Evolutionary conservation across 2,329 filamentous ascomycete genomes (phyloP), one percentile per base, ranked within the genome.

Genomic region (Sphaceloma murrayae): DNA sequence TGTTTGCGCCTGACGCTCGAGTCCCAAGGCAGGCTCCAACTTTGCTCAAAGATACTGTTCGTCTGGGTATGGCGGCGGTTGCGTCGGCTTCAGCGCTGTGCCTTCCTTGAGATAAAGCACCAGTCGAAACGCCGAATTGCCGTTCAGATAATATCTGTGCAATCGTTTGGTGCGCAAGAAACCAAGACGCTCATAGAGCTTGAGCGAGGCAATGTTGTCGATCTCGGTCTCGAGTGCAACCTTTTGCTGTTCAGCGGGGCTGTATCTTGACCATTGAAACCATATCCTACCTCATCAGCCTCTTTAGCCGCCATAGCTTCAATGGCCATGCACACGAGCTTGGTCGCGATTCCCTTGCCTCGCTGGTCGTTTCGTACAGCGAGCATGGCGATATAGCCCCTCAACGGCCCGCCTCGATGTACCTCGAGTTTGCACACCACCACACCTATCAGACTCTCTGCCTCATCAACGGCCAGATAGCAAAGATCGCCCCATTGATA

Each of bases 401-500:
- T 78, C 51, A 87, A 72, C 1, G 87, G 88, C 51, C 89, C 87
- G 4, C 82, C 84, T 16, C 85, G 77, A 65, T 98, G 91, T 17
- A 78, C 75, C 62, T 98, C 91, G 48, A 98, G 77, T 63, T 98
- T 98, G 64, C 83, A 94, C 48, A 98, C 80, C 33, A 98, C 82
- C 34, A 96, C 88, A 46, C 91, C 91, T 48, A 94, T 76, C 46
- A 98, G 75, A 43, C 78, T 74, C 40, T 67, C 54, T 4, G 34
- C 31, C 10, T 39, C 14, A 29, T 49, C 48, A 3, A 48, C 43
- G 10, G 48, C 43, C 79, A 96, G 85, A 65, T 86, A 96, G 65
- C 91, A 98, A n/a, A 98, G 69, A 58, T 96, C 82, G 4, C 85
- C 84, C 91, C 91, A 98, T 74, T 96, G 87, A 60, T 93, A 94